Evolutionary conservation across 441 rosid species (phyloP), one percentile per base, ranked within the genome.

Genomic region (Jatropha podagrica): DNA sequence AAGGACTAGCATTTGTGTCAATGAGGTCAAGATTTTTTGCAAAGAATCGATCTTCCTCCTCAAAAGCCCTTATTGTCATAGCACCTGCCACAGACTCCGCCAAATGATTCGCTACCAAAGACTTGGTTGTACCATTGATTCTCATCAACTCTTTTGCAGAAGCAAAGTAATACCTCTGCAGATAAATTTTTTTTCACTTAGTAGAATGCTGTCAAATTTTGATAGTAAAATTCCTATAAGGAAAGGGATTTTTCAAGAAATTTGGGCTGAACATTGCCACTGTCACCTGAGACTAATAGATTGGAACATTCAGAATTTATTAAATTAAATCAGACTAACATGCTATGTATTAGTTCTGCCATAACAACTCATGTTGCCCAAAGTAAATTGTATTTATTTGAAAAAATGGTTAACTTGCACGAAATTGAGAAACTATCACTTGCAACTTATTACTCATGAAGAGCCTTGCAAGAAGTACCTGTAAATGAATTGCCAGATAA

Each of bases 51-150:
- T 91, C 91, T 83, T 93, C 94, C 87, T 90, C 91, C 77, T 85
- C 87, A 52, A 96, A 94, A 66, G 98, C 99, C 26, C 98, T 86
- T 62, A 96, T 92, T 4, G 97, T 91, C 83, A 87, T 81, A 59
- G 93, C 94, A 73, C 97, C 97, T 60, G 97, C 94, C 65, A 91
- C 88, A 49, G 97, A 96, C 81, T 96, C 99, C 4, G 97, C 92
- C 61, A 96, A 79, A 86, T 93, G 99, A 84, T 93, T 96, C 65
- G 98, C 97, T 69, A 94, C 90, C 14, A 83, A 81, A 38, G 97
- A 96, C 78, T 88, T 96, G 69, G 98, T 93, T 13, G 95, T 90
- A 69, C 98, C 99, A 74, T 96, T 89, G 55, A 93, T 84, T 66
- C 97, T 83, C 98, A 95, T 95, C 70, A 95, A 76, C 85, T 95